Evolutionary conservation across 1,284 basidiomycete genomes (phyloP).

Genomic region (Fomitopsis betulina): DNA sequence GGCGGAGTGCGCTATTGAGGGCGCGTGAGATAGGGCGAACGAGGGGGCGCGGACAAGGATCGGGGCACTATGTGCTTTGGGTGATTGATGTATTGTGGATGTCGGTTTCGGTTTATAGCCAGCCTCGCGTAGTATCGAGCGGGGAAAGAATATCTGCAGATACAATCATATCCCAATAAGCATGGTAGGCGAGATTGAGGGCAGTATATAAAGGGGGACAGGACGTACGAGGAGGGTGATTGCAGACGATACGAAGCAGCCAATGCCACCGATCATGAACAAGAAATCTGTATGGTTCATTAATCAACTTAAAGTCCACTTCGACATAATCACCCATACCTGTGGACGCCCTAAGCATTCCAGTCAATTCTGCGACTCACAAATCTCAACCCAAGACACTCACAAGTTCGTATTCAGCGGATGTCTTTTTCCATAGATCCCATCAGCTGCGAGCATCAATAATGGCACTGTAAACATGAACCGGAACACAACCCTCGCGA

Average conservation of each 20-base stretch:
- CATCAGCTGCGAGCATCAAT: slow-evolving; percentile 59
- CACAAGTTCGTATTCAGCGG: slow-evolving; percentile 49
- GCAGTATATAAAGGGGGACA: background rate
- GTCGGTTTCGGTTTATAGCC: slow-evolving; percentile 42
- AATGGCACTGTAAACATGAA: slow-evolving; percentile 67
- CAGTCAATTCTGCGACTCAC: background rate
- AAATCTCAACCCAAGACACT: slow-evolving; percentile 26
- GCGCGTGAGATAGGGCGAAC: slow-evolving; percentile 7
- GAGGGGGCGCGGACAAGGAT: slow-evolving; percentile 11
- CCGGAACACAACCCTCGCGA: slow-evolving; percentile 60
- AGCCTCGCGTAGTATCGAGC: slow-evolving; percentile 57
- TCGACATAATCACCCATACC: slow-evolving; percentile 30
- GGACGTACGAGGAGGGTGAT: slow-evolving; percentile 64
- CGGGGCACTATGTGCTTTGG: slow-evolving; percentile 15
- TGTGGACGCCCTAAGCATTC: slow-evolving; percentile 40
- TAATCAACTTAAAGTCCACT: background rate
- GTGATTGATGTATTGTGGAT: slow-evolving; percentile 14
- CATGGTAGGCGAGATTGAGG: background rate
- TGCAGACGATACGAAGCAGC: slow-evolving; percentile 68
- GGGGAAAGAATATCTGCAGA: slow-evolving; percentile 70
- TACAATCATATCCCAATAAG: background rate
- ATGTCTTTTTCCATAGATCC: slow-evolving; percentile 39
- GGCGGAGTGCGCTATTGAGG: background rate
- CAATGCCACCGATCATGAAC: slow-evolving; percentile 61
- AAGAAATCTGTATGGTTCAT: slow-evolving; percentile 47